Evolutionary conservation across 2,329 filamentous ascomycete genomes (phyloP).

Genomic region (Colletotrichum costaricense): DNA sequence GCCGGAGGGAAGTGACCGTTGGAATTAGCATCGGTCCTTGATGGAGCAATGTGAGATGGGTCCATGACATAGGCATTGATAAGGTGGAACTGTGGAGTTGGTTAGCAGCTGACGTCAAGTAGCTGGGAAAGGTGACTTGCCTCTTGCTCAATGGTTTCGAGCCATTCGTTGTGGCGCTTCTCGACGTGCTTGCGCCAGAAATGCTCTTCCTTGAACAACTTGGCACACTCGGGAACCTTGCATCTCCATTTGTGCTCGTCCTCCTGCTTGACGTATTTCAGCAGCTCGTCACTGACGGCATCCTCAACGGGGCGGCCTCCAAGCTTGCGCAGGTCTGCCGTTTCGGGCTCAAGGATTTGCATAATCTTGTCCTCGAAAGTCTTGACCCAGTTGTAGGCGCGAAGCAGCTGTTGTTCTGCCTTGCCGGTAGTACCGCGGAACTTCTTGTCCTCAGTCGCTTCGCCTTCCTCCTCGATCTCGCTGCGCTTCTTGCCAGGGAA

Average conservation of each 20-base stretch:
- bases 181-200: conserved; percentile 99
- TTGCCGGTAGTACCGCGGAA: conserved; percentile 77
- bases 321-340: conserved; percentile 87
- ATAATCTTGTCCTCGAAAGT: conserved; percentile 97
- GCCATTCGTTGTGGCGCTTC: conserved; percentile 93
- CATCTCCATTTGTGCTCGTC: conserved; percentile 97
- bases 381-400: conserved; percentile 98
- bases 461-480: conserved; percentile 71
- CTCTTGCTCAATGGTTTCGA: conserved; percentile 82
- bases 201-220: conserved; percentile 95
- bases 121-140: conserved; percentile 63
- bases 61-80: conserved; percentile 96
- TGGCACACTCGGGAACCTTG: conserved; percentile 95
- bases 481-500: conserved; percentile 87
- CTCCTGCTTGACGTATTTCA: conserved; percentile 94
- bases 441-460: conserved; percentile 78
- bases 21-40: conserved; percentile 91
- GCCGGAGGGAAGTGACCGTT: conserved; percentile 93
- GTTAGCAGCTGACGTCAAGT: conserved; percentile 45
- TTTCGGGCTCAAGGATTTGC: conserved; percentile 91
- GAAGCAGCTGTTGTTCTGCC: conserved; percentile 89
- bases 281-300: conserved; percentile 85
- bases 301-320: conserved; percentile 90
- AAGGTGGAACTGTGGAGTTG: conserved; percentile 74
- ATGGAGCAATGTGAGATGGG: conserved; percentile 93